Conservation (phyloP, 2,329 filamentous ascomycete genomes). For the Aspergillus proliferans region DNA sequence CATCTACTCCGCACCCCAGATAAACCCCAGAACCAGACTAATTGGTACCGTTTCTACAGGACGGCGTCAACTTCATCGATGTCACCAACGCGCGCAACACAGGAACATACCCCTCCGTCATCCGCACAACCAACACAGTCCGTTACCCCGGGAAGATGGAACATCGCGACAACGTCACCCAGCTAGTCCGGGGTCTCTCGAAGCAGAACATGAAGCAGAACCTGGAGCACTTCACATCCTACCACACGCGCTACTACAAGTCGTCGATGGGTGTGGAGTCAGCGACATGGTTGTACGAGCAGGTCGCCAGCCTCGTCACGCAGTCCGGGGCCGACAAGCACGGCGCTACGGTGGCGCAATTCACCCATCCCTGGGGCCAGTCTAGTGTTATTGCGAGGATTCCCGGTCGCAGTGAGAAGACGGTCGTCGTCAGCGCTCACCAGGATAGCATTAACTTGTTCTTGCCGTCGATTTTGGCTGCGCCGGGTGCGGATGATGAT, state of each 20-base stretch:
- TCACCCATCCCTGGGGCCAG: conserved; percentile 81
- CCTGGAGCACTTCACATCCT: conserved; percentile 62
- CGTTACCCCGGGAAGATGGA: conserved; percentile 62
- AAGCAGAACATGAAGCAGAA: conserved; percentile 72
- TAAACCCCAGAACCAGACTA: neutral
- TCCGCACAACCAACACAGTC: conserved; percentile 38
- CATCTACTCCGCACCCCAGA: neutral
- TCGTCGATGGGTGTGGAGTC: conserved; percentile 68
- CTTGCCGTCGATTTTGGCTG: conserved; percentile 72
- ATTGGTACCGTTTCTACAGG: conserved; percentile 41
- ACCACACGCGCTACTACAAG: conserved; percentile 54
- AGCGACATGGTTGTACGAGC: conserved; percentile 75
- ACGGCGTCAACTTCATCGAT: conserved; percentile 87
- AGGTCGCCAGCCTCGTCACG: conserved; percentile 65
- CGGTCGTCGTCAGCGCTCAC: conserved; percentile 82
- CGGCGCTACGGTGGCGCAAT: conserved; percentile 64
- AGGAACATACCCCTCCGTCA: conserved; percentile 51
- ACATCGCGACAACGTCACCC: conserved; percentile 60
- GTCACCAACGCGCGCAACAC: conserved; percentile 64
- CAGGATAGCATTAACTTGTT: conserved; percentile 95
- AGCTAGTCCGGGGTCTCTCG: conserved; percentile 62
- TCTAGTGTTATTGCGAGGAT: conserved; percentile 87
- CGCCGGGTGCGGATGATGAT: conserved; percentile 92
- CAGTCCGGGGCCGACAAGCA: conserved; percentile 62
- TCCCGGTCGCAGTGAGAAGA: conserved; percentile 76